Evolutionary conservation across 2,329 filamentous ascomycete genomes (phyloP).

Genomic region (Simplicillium sp.): DNA sequence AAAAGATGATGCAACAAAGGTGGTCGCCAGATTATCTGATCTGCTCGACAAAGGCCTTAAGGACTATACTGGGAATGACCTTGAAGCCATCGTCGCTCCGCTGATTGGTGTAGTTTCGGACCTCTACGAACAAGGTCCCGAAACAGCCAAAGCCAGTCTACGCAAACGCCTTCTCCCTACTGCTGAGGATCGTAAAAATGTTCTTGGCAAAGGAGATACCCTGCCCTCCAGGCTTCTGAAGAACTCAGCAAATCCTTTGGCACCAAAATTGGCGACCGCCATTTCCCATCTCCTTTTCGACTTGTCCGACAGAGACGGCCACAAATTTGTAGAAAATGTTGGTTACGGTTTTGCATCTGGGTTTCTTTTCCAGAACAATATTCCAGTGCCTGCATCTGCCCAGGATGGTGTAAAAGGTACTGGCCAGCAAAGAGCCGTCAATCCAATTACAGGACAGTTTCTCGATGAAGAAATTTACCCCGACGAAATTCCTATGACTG

Average conservation of each 20-base stretch:
- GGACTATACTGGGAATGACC: conserved; percentile 54
- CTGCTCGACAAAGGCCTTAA: conserved; percentile 60
- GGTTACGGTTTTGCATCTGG: conserved; percentile 92
- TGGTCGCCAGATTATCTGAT: conserved; percentile 56
- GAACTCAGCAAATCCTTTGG: conserved; percentile 63
- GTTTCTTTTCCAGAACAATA: conserved; percentile 76
- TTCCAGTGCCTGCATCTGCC: conserved; percentile 62
- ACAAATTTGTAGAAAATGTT: conserved; percentile 78
- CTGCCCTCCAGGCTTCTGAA: conserved; percentile 69
- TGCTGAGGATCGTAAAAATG: conserved; percentile 63
- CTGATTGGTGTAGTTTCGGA: conserved; percentile 65
- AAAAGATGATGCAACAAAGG: conserved; percentile 43
- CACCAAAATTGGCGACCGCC: conserved; percentile 62
- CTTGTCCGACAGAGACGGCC: conserved; percentile 71
- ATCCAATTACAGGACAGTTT: conserved; percentile 82
- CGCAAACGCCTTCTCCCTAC: conserved; percentile 63
- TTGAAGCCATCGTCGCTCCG: conserved; percentile 63
- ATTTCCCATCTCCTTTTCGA: conserved; percentile 79
- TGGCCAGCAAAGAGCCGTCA: conserved; percentile 41
- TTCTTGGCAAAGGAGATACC: conserved; percentile 66
- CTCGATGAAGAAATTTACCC: conserved; percentile 55
- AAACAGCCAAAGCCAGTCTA: conserved; percentile 50
- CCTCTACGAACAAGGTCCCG: conserved; percentile 60
- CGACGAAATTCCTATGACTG: conserved; percentile 65
- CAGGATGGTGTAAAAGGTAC: conserved; percentile 30